Conservation (phyloP, 805 yeast genomes). For the Kuraishia floccosa region DNA sequence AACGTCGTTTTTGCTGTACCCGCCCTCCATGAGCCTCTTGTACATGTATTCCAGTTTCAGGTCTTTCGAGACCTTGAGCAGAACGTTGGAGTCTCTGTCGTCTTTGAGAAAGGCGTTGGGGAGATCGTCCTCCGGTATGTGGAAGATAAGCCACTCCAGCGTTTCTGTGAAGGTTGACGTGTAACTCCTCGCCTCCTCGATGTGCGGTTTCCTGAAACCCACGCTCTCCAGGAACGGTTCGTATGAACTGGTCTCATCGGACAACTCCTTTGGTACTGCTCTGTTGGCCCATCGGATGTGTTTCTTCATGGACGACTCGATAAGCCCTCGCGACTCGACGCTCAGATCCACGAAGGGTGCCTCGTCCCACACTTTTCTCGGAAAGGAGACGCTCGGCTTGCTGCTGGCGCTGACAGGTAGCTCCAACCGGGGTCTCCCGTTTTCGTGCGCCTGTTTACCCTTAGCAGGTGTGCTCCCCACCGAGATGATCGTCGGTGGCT, state of each 20-base stretch:
- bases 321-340: constrained; percentile 44
- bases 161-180: constrained; percentile 36
- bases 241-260: constrained; percentile 6
- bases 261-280: constrained; percentile 6
- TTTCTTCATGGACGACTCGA: constrained; percentile 49
- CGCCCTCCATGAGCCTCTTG: constrained; percentile 50
- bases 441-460: background rate
- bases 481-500: constrained; percentile 29
- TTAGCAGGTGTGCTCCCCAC: background rate
- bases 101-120: constrained; percentile 55
- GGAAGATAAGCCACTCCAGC: constrained; percentile 71
- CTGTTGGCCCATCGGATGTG: constrained; percentile 44
- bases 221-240: constrained; percentile 18
- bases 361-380: constrained; percentile 56
- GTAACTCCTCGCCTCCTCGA: constrained; percentile 60
- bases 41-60: constrained; percentile 45
- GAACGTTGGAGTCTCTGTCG: constrained; percentile 44
- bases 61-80: constrained; percentile 42
- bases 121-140: constrained; percentile 89
- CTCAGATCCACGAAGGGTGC: constrained; percentile 62
- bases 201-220: constrained; percentile 65
- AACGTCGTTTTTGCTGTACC: constrained; percentile 59
- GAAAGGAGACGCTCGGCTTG: constrained; percentile 21
- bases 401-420: no score
- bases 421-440: background rate